Evolutionary conservation across 805 yeast genomes (phyloP), one percentile per base, ranked within the genome.

Genomic region (Suhomyces prunicola): DNA sequence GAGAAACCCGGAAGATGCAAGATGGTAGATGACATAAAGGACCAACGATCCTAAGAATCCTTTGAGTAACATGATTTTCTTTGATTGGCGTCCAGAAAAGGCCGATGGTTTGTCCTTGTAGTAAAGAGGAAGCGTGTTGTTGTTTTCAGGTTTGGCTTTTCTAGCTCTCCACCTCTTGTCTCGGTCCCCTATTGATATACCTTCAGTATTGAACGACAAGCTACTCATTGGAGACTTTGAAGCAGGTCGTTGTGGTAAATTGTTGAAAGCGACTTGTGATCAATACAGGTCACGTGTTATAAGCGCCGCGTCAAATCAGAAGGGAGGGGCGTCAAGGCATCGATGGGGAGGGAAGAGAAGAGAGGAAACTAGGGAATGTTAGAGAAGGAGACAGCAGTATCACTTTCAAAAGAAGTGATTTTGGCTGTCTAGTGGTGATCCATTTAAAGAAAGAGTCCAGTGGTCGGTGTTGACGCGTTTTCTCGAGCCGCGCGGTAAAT

Each of bases 11-110:
- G 52, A 13, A 29, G 52, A 45, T 13, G 59, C 57, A 23, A 51
- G 52, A 36, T 56, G 66, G 56, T 79, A 77, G 1, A 78, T 50
- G 4, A 70, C 44, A 54, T 81, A 83, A 13, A 82, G 61, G 6
- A 70, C 67, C 5, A 77, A 40, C 0, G 80, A 65, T 1, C 71
- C 64, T 0, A 76, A n/a, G 35, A 79, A 64, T 1, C 77, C 80
- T 56, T 76, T 77, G 40, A 76, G 61, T 9, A 81, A 48, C 81
- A 79, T 75, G 50, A 57, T 54, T 17, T 61, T 27, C 39, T 56
- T 17, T n/a, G 45, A 24, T 45, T 40, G 29, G 19, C 50, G 33
- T 13, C 24, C 22, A 17, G 24, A 2, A 39, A 39, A 39, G 10
- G 55, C 41, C 17, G 58, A 48, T 3, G 73, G 71, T 51, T 72